A percentile compares a stretch with the other conserved stretches of the same genome.
phyloP scores from a whole-genome alignment of 73 alveolate genomes.

The Symbiodinium pilosum region DNA sequence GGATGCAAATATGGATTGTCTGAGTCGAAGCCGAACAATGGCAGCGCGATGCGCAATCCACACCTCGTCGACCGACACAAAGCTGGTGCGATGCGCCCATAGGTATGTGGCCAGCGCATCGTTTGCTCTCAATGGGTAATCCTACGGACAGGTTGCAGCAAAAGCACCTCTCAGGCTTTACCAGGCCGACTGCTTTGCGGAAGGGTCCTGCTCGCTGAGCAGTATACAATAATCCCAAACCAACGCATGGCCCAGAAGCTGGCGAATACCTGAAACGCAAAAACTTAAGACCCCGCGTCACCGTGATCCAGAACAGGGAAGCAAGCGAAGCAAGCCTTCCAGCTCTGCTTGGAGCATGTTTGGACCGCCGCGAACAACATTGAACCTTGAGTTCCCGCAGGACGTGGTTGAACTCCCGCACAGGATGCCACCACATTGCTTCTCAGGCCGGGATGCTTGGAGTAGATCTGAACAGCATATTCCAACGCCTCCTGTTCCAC shows the following conservation, averaged over 20 bases:
- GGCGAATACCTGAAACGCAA: constrained; percentile 32
- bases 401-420: too few relatives aligned
- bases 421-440: too few relatives aligned
- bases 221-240: constrained; percentile 35
- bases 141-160: background rate
- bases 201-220: constrained; percentile 74
- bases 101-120: constrained; percentile 34
- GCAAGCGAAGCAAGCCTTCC: too few relatives aligned
- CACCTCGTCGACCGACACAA: constrained; percentile 74
- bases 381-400: background rate
- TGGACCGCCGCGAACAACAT: constrained; percentile 60
- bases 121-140: constrained; percentile 52
- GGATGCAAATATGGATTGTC: too few relatives aligned
- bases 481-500: constrained; percentile 8
- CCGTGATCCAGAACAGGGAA: too few relatives aligned
- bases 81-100: constrained; percentile 58
- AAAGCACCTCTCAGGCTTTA: too few relatives aligned
- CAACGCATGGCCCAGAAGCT: background rate
- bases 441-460: background rate
- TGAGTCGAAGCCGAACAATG: too few relatives aligned
- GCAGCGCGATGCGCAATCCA: background rate
- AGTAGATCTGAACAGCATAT: constrained; percentile 42
- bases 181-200: too few relatives aligned
- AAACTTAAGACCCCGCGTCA: too few relatives aligned
- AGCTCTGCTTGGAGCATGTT: constrained; percentile 60